Percentiles rank a stretch among this genome's conserved stretches.
Conservation (phyloP, 148 eudicot species). For the Persicaria tinctoria region DNA sequence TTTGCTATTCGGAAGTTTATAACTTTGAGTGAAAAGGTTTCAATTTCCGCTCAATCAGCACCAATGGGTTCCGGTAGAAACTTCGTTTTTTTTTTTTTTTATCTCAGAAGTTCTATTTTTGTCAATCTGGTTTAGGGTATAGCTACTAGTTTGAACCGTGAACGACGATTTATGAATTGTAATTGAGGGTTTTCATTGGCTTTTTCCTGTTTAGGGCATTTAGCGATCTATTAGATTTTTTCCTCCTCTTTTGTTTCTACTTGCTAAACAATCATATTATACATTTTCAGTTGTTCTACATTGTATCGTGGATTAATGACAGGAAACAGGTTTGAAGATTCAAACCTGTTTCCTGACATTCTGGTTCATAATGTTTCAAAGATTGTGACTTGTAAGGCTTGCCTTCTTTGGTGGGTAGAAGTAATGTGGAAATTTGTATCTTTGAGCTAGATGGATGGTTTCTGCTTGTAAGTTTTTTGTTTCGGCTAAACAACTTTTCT, state of each 20-base stretch:
- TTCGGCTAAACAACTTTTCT: neutral
- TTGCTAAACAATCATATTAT: neutral
- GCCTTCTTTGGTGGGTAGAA: neutral
- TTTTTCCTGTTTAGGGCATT: neutral
- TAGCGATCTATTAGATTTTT: neutral
- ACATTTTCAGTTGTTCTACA: neutral
- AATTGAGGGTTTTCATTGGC: neutral
- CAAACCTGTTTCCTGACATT: neutral
- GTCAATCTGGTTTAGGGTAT: neutral
- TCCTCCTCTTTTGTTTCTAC: neutral
- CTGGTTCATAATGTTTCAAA: neutral
- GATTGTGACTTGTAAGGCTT: neutral
- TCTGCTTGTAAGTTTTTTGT: neutral
- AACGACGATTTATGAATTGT: neutral
- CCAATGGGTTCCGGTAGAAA: slow-evolving; percentile 35
- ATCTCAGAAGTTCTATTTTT: neutral
- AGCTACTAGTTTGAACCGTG: neutral
- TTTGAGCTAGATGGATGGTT: neutral
- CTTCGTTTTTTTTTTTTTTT: neutral
- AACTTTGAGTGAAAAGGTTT: neutral
- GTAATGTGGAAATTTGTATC: neutral
- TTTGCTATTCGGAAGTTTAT: neutral
- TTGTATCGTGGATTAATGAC: neutral
- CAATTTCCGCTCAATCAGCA: neutral
- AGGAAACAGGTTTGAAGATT: no score